Evolutionary conservation across 1,284 basidiomycete species (phyloP).

Genomic region (Wolfiporia cocos): DNA sequence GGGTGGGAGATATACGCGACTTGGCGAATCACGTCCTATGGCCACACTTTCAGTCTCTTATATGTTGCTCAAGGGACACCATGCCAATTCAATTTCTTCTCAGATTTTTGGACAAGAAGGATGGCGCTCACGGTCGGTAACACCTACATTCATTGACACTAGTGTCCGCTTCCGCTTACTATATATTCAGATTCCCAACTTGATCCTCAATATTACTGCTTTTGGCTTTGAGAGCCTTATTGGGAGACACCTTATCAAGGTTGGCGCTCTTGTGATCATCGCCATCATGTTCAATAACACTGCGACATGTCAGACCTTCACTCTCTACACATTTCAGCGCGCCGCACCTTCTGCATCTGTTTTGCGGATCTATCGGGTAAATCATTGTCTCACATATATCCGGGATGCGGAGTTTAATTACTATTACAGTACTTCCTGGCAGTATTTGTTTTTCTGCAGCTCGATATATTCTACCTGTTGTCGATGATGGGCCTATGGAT

Average conservation of each 20-base stretch:
- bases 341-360: too few relatives aligned
- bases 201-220: conserved; percentile 39
- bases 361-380: too few relatives aligned
- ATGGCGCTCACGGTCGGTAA: conserved; percentile 38
- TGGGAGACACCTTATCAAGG: conserved; percentile 41
- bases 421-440: conserved; percentile 44
- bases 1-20: conserved; percentile 47
- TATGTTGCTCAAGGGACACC: conserved; percentile 36
- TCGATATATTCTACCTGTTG: conserved; percentile 47
- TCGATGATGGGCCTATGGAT: conserved; percentile 49
- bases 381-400: too few relatives aligned
- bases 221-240: conserved; percentile 36
- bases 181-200: conserved; percentile 37
- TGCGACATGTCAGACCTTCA: neutral
- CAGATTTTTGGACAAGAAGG: conserved; percentile 35
- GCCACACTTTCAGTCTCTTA: conserved; percentile 29
- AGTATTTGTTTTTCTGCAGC: conserved; percentile 48
- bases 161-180: neutral
- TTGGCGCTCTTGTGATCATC: conserved; percentile 18
- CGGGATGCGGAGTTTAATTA: too few relatives aligned
- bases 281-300: too few relatives aligned
- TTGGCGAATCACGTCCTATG: conserved; percentile 36
- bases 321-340: neutral
- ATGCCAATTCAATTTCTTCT: conserved; percentile 42
- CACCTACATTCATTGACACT: too few relatives aligned